Evolutionary conservation across 164 flowering plant species (phyloP), one percentile per base, ranked within the genome.

Genomic region (Chloranthus sessilifolius): DNA sequence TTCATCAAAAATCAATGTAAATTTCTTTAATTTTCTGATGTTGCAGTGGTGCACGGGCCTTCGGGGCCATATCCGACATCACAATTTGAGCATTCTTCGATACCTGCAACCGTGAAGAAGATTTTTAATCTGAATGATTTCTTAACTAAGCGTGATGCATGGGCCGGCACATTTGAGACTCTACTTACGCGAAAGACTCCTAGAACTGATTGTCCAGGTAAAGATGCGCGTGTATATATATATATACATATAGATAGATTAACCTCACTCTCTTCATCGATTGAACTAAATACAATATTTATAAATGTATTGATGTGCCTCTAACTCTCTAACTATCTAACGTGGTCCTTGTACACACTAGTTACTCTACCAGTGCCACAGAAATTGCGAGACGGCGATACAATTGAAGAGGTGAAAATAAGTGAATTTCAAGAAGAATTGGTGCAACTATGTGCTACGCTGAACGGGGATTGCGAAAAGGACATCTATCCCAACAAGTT

Each of bases 131-230:
- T 86, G 17, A 75, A 76, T 26, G 60, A 74, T 4, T 86, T 85
- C 43, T 64, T 83, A 11, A 89, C 89, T 1, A 81, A 82, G 70
- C 82, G 97, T 1, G 97, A 89, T 39, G 95, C 68, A 2, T 89
- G 97, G 95, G 95, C 97, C 0, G 95, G 92, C 19, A 83, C 97
- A 0, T 81, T 85, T 40, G 97, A 85, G 2, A 37, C 43, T 10
- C 68, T 81, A 10, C 14, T 83, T 6, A 83, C 55, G n/a, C 61
- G 85, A 31, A 60, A 24, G 2, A 75, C 50, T 36, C 92, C 97
- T 20, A 76, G 97, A 74, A 67, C 72, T 2, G 89, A 85, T 38
- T 89, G 97, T 59, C 97, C 97, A 63, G 85, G 97, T 89, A 48
- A 59, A 19, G 19, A 5, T 26, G 14, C 46, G 28, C n/a, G 27